phyloP scores from a whole-genome alignment of 2,329 filamentous ascomycete genomes.

The Tolypocladium paradoxum region DNA sequence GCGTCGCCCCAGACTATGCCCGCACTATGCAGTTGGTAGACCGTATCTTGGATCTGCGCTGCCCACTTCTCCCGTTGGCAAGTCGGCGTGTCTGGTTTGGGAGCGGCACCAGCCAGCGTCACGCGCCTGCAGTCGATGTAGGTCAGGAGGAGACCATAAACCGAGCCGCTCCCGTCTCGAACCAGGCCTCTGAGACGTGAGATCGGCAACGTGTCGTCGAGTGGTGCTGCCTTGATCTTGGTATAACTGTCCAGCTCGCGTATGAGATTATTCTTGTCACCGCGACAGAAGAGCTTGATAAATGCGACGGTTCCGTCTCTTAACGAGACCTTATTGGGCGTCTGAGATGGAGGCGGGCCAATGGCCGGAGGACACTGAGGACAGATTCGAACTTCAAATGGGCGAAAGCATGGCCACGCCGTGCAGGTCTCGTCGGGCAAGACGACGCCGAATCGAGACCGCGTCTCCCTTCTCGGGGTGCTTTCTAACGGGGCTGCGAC shows the following conservation, averaged over 20 bases:
- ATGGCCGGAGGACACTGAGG: neutral
- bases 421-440: slow-evolving; percentile 4
- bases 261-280: slow-evolving; percentile 1
- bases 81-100: neutral
- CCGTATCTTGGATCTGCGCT: slow-evolving; percentile 6
- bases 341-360: neutral
- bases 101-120: slow-evolving; percentile 1
- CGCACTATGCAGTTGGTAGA: slow-evolving; percentile 9
- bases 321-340: neutral
- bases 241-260: slow-evolving; percentile 5
- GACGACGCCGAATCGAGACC: neutral
- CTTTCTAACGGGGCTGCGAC: neutral
- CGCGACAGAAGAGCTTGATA: neutral
- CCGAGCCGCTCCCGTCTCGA: neutral
- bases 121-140: slow-evolving; percentile 4
- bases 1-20: slow-evolving; percentile 19
- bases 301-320: slow-evolving; percentile 1
- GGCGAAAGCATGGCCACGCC: slow-evolving; percentile 6
- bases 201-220: slow-evolving; percentile 2
- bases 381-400: slow-evolving; percentile 3
- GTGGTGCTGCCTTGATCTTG: slow-evolving; percentile 3
- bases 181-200: slow-evolving; percentile 5
- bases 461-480: neutral
- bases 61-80: neutral
- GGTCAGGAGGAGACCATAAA: slow-evolving; percentile 6